A percentile compares a stretch with the other conserved stretches of the same genome.
Evolutionary conservation across 495 filamentous ascomycete species (phyloP).

Genomic region (Penicillium paxilli): DNA sequence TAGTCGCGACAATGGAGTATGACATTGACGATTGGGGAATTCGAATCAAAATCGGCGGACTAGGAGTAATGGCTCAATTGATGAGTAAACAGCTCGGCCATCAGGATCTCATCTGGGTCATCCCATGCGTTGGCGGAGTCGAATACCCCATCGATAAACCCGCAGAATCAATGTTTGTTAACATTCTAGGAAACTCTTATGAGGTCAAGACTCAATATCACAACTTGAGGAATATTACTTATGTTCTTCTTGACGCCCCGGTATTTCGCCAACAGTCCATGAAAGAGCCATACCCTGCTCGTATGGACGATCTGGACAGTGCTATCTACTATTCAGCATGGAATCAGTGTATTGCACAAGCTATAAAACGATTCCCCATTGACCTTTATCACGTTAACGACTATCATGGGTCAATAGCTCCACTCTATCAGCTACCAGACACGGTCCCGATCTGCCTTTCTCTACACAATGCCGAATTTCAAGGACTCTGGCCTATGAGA

Average conservation of each 20-base stretch:
- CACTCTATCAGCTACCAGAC: slow-evolving; percentile 66
- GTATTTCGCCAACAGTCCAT: slow-evolving; percentile 70
- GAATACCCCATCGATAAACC: slow-evolving; percentile 62
- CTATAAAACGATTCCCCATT: slow-evolving; percentile 59
- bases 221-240: slow-evolving; percentile 66
- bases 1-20: slow-evolving; percentile 74
- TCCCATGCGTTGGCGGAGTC: slow-evolving; percentile 70
- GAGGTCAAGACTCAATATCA: slow-evolving; percentile 69
- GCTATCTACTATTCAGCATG: slow-evolving; percentile 75
- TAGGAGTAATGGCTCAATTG: slow-evolving; percentile 69
- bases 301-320: slow-evolving; percentile 74
- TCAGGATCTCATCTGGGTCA: slow-evolving; percentile 73
- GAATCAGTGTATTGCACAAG: slow-evolving; percentile 69
- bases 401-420: slow-evolving; percentile 74
- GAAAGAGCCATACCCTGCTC: slow-evolving; percentile 66
- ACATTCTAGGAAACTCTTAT: slow-evolving; percentile 63
- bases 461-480: slow-evolving; percentile 73
- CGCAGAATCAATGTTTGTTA: slow-evolving; percentile 64
- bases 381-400: slow-evolving; percentile 83
- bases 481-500: slow-evolving; percentile 73
- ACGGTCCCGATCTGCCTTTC: slow-evolving; percentile 50
- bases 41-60: slow-evolving; percentile 72
- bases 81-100: slow-evolving; percentile 71
- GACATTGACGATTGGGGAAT: slow-evolving; percentile 72
- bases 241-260: slow-evolving; percentile 68